Base-by-base conservation (phyloP, 176 grass and related monocot species). In the Hsuehochloa calcarea region DNA sequence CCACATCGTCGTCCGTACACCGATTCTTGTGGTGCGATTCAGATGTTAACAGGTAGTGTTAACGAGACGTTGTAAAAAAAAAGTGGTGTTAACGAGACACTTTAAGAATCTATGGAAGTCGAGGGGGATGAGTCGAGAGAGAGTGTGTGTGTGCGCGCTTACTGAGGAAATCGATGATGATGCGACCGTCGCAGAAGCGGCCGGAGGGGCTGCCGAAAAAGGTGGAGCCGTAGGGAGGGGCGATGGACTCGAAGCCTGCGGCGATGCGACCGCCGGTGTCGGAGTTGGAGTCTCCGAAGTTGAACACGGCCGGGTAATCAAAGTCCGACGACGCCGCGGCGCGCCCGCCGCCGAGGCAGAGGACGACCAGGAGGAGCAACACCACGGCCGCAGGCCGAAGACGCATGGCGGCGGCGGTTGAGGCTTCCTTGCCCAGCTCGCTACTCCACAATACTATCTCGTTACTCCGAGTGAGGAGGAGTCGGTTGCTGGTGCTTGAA, bases 261-360 rank as follows among this genome's bases (percentile, higher is more conserved):
- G 96, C 93, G 7, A 96, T 78, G 84, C 92, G 93, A 6, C 83
- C 93, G 37, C 93, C 96, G 10, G 96, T 99, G 86, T 99, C 96
- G 70, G 93, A 96, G 81, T 99, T 99, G 69, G 96, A 99, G 82
- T 99, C 96, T 10, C 96, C 96, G 78, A 99, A 99, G 85, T 99
- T 99, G 91, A 99, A 99, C 50, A 92, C 88, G 35, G 96, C 93
- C 1, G 93, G 93, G 78, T 84, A 92, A 76, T 86, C 38, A 61
- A 99, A 96, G 61, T 89, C 87, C 37, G 84, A 86, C 35, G 85
- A 91, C 41, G 89, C 85, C 41, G 37, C 27, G 40, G 12, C 1
- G 13, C 61, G 29, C 12, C 79, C 54, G 27, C 26, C 22, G 31
- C 52, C 31, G 62, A 70, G 22, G 80, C 81, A 87, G 69, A 91